A percentile compares a stretch with the other conserved stretches of the same genome.
Evolutionary conservation across 1,139 yeast genomes (phyloP).

Genomic region (Trichomonascaceae sp.): DNA sequence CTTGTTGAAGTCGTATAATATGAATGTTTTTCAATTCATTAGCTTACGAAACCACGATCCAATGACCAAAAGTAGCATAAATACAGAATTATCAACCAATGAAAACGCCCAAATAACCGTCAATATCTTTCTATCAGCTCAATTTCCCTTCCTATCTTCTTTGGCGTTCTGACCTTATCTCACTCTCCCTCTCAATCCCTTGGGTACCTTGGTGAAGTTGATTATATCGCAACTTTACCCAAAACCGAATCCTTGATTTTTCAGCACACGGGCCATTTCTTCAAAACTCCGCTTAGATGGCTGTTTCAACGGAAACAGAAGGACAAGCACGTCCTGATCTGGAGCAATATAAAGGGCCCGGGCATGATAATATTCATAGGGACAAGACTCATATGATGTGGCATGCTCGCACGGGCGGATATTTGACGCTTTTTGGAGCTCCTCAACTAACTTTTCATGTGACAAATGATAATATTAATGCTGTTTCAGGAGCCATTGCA

Average conservation of each 20-base stretch:
- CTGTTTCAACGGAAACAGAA: background rate
- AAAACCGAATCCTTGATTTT: background rate
- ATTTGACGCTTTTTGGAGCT: background rate
- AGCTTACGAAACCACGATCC: too few species aligned
- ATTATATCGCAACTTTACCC: background rate
- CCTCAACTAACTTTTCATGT: constrained; percentile 1
- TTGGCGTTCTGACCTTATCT: background rate
- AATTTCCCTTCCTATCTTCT: background rate
- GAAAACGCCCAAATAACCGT: background rate
- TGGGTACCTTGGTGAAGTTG: background rate
- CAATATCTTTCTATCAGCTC: background rate
- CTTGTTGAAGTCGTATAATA: too few species aligned
- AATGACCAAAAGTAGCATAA: too few species aligned
- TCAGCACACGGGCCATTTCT: background rate
- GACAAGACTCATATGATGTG: background rate
- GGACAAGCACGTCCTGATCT: background rate
- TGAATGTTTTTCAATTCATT: too few species aligned
- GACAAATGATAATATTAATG: constrained; percentile 41
- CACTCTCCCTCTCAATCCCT: background rate
- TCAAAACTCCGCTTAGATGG: constrained; percentile 1
- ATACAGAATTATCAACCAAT: background rate
- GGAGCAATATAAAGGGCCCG: background rate
- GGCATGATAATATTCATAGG: background rate
- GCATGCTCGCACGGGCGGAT: background rate
- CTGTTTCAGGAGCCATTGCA: constrained; percentile 80